Base-by-base conservation (phyloP, 2,329 filamentous ascomycete genomes). In the Pseudocercospora macadamiae region DNA sequence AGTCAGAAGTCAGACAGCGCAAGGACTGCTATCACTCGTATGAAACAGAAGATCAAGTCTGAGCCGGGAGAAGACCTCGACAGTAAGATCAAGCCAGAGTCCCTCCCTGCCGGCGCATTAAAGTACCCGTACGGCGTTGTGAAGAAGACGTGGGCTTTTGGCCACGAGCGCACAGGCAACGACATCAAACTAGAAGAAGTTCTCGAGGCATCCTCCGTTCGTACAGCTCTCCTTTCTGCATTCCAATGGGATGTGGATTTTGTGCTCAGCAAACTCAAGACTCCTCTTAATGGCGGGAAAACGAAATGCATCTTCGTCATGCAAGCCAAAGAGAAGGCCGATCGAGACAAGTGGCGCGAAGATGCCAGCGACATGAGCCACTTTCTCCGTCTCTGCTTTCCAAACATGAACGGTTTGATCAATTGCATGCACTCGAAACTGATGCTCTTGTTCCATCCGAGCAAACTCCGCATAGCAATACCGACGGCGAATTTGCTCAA, bases 351-450 rank as follows among this genome's bases (percentile, higher is more conserved):
- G 53, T 69, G 70, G 57, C 55, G 64, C 7, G 54, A 63, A 26
- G 66, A 74, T n/a, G 68, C 70, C 3, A 66, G 67, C 21, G 58
- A 64, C 57, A 52, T 66, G 57, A 51, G 72, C 66, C 70, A 64
- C 28, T 73, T 70, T 8, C 80, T 96, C 55, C 84, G 84, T 18
- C 66, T 87, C 55, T 92, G 90, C 71, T 96, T 97, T 70, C 93
- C 93, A 14, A 83, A 83, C 2, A 93, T 97, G 90, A 80, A 85
- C 37, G 84, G 86, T 1, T 79, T 84, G 47, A 76, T 85, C 4
- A 88, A 87, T 21, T 87, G 83, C 67, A 96, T 97, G 92, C 95
- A 97, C 74, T 96, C 91, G 51, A 97, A 99, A 72, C 80, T 97
- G 42, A 93, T 96, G 83, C 76, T 97, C 1, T 81, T 97, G n/a